Evolutionary conservation across 768 basidiomycete species (phyloP).

Genomic region (Mrakia hoshinonis): DNA sequence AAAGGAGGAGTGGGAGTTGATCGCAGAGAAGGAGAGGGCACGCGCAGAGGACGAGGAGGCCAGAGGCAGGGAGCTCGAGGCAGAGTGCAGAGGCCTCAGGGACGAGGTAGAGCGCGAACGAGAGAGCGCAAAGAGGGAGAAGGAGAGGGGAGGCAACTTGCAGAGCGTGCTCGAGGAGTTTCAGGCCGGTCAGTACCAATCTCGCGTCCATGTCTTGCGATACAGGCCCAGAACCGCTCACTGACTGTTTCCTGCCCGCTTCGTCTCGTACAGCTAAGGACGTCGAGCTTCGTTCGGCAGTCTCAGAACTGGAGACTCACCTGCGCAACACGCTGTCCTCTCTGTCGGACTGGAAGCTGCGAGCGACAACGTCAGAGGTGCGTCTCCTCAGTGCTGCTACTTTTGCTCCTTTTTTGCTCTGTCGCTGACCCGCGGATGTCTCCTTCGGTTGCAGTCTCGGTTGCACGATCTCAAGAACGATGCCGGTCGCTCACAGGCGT

Average conservation of each 20-base stretch:
- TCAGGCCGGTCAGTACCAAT: constrained; percentile 64
- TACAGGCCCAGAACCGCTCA: not conserved
- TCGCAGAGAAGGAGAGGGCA: constrained; percentile 53
- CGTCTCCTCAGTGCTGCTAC: constrained; percentile 24
- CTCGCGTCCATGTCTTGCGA: not conserved
- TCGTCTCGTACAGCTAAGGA: constrained; percentile 63
- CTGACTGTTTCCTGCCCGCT: not conserved
- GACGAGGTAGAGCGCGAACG: constrained; percentile 47
- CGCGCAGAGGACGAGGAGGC: constrained; percentile 47
- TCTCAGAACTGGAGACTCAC: constrained; percentile 70
- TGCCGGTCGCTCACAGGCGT: constrained; percentile 56
- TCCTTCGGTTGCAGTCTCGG: constrained; percentile 50
- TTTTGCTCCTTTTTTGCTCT: not conserved
- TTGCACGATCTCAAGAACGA: constrained; percentile 65
- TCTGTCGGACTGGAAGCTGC: constrained; percentile 80
- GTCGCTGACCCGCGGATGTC: not conserved
- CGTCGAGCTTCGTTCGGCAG: constrained; percentile 74
- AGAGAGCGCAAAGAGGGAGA: constrained; percentile 45
- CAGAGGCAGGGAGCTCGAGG: constrained; percentile 14
- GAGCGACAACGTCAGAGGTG: constrained; percentile 81
- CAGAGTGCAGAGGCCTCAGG: constrained; percentile 49
- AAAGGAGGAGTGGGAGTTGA: constrained; percentile 69
- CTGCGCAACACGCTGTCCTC: constrained; percentile 61
- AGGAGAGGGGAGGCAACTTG: constrained; percentile 68
- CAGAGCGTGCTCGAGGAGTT: constrained; percentile 93